Base-by-base conservation (phyloP, 1,284 basidiomycete genomes). In the Porogramme epimiltina region DNA sequence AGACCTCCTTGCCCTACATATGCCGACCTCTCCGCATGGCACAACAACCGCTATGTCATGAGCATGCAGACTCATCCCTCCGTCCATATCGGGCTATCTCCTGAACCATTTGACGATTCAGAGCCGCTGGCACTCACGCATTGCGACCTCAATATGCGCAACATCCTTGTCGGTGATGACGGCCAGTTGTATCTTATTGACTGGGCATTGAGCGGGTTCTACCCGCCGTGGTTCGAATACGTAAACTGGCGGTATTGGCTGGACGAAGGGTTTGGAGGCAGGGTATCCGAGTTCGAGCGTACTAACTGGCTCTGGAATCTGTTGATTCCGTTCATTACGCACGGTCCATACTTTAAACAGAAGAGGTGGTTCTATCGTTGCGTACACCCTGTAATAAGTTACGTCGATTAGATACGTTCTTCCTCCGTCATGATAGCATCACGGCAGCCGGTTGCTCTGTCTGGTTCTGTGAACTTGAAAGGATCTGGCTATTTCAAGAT, bases 171-270 rank as follows among this genome's bases (percentile, higher is more conserved):
- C 28, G 61, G 58, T 13, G 55, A 61, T 4, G 64, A 65, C 24
- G 64, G 66, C 2, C 49, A 41, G 23, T 51, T 69, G 3, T 70
- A 64, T 61, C 42, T 70, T 11, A 50, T 70, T 24, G 67, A 69
- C 48, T 69, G 64, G 64, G 62, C 43, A 1, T 61, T 45, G 47
- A 42, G 65, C 2, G 68, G 68, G 6, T 60, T 60, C 41, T 70
- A 65, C 50, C 68, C 68, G 1, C 42, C 36, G 10, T 68, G 62
- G 58, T 65, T 58, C 44, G 55, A 58, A 31, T 54, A 54, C 16
- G 34, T 37, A 6, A 37, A 9, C 9, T 37, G 34, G 34, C 5
- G n/a, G 34, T 37, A 9, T n/a, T 37, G 34, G 34, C n/a, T 37
- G 16, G 8, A 16, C 9, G 5, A 5, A 6, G 34, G n/a, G n/a